phyloP scores from a whole-genome alignment of 768 basidiomycete genomes.

The Tylopilus balloui region DNA sequence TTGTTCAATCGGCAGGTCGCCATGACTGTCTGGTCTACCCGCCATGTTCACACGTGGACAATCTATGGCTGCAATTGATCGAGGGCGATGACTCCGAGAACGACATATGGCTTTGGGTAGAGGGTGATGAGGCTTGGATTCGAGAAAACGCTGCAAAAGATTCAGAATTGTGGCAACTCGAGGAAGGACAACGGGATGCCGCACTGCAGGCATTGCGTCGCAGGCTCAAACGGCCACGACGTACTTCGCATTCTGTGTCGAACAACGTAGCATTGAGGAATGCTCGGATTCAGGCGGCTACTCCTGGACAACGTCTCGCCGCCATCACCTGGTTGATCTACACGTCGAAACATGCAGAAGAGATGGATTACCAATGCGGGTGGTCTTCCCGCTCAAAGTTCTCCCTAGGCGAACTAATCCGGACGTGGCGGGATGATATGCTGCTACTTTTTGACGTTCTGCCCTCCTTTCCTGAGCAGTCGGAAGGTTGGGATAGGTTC shows the following conservation, averaged over 20 bases:
- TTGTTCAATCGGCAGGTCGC: neutral
- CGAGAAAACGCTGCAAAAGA: neutral
- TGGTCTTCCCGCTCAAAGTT: slow-evolving; percentile 1
- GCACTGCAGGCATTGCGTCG: neutral
- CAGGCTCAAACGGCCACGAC: neutral
- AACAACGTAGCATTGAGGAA: neutral
- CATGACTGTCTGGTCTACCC: slow-evolving; percentile 1
- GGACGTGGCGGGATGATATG: neutral
- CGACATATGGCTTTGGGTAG: slow-evolving; percentile 1
- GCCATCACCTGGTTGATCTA: neutral
- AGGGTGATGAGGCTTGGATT: slow-evolving; percentile 1
- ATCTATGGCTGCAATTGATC: neutral
- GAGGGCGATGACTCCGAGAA: slow-evolving; percentile 1
- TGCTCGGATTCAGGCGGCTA: neutral
- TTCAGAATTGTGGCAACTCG: neutral
- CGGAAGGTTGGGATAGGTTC: neutral
- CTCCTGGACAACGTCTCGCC: neutral
- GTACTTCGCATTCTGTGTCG: neutral
- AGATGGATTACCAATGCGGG: neutral
- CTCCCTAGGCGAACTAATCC: neutral
- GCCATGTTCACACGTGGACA: neutral
- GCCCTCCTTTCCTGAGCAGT: neutral
- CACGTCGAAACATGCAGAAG: neutral
- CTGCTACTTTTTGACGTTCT: neutral
- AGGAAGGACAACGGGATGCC: neutral